phyloP scores from a whole-genome alignment of 2,329 filamentous ascomycete species.

The Rhexocercosporidium sp. region DNA sequence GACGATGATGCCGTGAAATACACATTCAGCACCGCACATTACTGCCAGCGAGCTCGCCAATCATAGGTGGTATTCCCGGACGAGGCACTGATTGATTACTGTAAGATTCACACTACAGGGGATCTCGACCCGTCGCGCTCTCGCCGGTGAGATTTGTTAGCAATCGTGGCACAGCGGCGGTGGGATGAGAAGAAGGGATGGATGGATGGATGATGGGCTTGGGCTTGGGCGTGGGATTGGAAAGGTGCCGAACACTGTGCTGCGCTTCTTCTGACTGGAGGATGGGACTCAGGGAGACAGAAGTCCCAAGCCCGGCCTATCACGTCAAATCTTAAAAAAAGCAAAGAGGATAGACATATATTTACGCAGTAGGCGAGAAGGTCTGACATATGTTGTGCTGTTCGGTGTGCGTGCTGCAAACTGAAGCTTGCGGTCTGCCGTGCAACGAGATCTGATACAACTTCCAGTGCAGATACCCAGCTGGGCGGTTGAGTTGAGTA shows the following conservation, averaged over 20 bases:
- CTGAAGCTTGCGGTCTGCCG: background rate
- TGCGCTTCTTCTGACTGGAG: conserved; percentile 2
- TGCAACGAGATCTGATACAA: conserved; percentile 1
- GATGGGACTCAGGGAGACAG: background rate
- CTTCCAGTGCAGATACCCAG: background rate
- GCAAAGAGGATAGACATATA: background rate
- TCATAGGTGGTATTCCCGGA: background rate
- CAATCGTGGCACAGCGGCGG: conserved; percentile 7
- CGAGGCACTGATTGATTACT: conserved; percentile 2
- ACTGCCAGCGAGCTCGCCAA: conserved; percentile 3
- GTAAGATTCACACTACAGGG: conserved; percentile 12
- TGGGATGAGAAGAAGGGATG: background rate
- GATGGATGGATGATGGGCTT: too few relatives aligned
- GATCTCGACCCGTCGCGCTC: conserved; percentile 8
- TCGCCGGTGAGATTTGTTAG: conserved; percentile 10
- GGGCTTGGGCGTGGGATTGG: conserved; percentile 1
- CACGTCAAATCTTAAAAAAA: background rate
- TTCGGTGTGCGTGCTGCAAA: background rate
- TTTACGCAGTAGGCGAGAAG: background rate
- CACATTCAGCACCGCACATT: conserved; percentile 6
- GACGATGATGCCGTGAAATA: background rate
- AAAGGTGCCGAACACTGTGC: conserved; percentile 2
- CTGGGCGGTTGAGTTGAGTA: background rate
- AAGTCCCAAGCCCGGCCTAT: background rate
- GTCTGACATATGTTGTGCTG: background rate